A percentile compares a stretch with the other conserved stretches of the same genome.
phyloP scores from a whole-genome alignment of 1,139 yeast species.

The Yamadazyma mexicana region DNA sequence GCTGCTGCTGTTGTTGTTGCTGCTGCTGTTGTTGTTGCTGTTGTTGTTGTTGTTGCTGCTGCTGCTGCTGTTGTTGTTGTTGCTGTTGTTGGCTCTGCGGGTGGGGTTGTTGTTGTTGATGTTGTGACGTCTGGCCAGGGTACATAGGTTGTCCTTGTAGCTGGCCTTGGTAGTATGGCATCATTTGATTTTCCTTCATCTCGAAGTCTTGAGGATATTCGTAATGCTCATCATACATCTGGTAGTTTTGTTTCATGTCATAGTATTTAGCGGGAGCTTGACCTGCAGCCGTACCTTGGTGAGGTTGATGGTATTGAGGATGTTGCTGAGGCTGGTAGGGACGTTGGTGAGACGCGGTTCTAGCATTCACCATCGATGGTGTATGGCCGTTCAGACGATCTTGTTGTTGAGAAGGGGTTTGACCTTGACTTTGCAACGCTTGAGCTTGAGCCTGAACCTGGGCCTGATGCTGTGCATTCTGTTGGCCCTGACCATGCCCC shows the following conservation, averaged over 20 bases:
- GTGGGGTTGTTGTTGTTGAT: slow-evolving; percentile 11
- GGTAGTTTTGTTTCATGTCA: slow-evolving; percentile 1
- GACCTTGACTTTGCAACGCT: slow-evolving; percentile 9
- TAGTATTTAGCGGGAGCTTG: neutral
- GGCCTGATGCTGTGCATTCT: neutral
- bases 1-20: slow-evolving; percentile 10
- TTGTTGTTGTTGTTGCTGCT: slow-evolving; percentile 11
- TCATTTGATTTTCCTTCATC: slow-evolving; percentile 1
- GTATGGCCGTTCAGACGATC: slow-evolving; percentile 10
- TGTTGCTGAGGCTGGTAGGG: slow-evolving; percentile 4
- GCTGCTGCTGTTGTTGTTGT: slow-evolving; percentile 9
- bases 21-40: slow-evolving; percentile 6
- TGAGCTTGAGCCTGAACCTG: slow-evolving; percentile 2
- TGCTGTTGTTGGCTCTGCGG: slow-evolving; percentile 12
- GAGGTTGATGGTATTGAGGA: neutral
- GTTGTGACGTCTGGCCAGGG: slow-evolving; percentile 8
- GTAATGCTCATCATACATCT: slow-evolving; percentile 4
- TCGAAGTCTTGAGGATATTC: slow-evolving; percentile 5
- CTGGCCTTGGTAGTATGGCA: slow-evolving; percentile 3
- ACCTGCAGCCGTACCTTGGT: neutral
- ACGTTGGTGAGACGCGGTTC: slow-evolving; percentile 5
- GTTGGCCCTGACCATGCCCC: slow-evolving; percentile 9
- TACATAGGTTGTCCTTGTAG: slow-evolving; percentile 9
- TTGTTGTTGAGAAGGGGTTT: slow-evolving; percentile 10
- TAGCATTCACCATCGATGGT: slow-evolving; percentile 2